Percentiles rank a stretch among this genome's conserved stretches.
Evolutionary conservation across 2,329 filamentous ascomycete genomes (phyloP).

Genomic region (Acarospora socialis): DNA sequence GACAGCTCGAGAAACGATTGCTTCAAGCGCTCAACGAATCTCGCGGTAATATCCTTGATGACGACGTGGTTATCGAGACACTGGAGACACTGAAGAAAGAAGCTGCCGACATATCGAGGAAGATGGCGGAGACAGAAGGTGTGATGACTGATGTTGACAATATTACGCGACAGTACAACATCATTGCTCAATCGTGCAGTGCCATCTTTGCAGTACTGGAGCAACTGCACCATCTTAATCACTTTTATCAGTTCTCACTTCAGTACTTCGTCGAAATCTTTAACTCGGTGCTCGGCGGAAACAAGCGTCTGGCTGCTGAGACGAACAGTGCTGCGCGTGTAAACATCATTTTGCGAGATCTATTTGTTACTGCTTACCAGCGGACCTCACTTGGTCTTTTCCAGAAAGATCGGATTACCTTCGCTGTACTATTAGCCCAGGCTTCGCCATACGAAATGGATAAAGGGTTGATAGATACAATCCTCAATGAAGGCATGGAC

Average conservation of each 20-base stretch:
- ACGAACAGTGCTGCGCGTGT: constrained; percentile 66
- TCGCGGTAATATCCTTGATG: constrained; percentile 92
- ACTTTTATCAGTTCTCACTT: constrained; percentile 98
- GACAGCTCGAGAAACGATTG: constrained; percentile 85
- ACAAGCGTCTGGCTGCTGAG: constrained; percentile 55
- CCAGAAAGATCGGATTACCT: constrained; percentile 85
- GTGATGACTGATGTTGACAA: constrained; percentile 97
- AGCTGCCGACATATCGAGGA: constrained; percentile 85
- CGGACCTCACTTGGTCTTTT: constrained; percentile 85
- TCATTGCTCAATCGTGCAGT: constrained; percentile 88
- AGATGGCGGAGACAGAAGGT: constrained; percentile 92
- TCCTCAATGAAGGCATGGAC: constrained; percentile 64
- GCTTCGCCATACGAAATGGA: constrained; percentile 96
- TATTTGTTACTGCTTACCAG: constrained; percentile 85
- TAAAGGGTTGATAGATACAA: constrained; percentile 69
- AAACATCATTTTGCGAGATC: constrained; percentile 77
- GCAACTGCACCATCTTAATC: constrained; percentile 94
- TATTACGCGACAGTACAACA: constrained; percentile 86
- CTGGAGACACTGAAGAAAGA: constrained; percentile 96
- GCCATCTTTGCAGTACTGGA: constrained; percentile 94
- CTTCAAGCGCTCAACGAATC: constrained; percentile 94
- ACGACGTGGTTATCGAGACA: constrained; percentile 95
- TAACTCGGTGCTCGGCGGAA: constrained; percentile 72
- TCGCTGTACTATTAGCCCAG: constrained; percentile 89
- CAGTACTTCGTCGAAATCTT: constrained; percentile 98